Evolutionary conservation across 768 basidiomycete genomes (phyloP), one percentile per base, ranked within the genome.

Genomic region (Trametes maxima): DNA sequence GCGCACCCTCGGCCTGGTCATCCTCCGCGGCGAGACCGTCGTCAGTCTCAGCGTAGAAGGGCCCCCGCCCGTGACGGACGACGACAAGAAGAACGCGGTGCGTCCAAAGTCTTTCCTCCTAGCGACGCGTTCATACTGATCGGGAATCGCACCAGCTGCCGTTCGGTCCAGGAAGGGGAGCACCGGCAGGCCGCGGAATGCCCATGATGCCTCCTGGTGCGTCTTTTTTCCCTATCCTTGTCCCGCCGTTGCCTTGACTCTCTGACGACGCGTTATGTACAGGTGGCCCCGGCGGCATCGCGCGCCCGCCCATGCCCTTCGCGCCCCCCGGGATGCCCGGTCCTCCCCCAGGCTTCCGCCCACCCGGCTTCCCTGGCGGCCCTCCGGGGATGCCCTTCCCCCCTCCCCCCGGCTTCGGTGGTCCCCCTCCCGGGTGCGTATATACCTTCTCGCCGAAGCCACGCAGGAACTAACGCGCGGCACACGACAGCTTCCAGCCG

Each of bases 121-220:
- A 7, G 2, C 35, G 40, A 37, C 28, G 50, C 54, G 56, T 54
- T 53, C 25, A 35, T 63, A 72, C 47, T 73, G 53, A 57, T 58
- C 24, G 67, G 46, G 47, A 3, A n/a, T 63, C 58, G 46, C 24
- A 37, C 42, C 67, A 95, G 92, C 82, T 94, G 64, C 86, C 91
- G 66, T 81, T 83, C 63, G 96, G 96, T 54, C 94, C 96, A 72
- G 96, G 96, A 64, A 87, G 93, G 63, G 96, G 95, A 67, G 89
- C 94, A 81, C 94, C 95, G 73, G 96, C 95, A 43, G 95, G 96
- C 67, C 88, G 96, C 68, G 96, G 96, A 59, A 96, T 98, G 86
- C 93, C 94, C 57, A 94, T 93, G 90, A 86, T 92, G 85, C 91
- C 90, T 57, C 88, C 90, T 1, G 84, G 90, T 91, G 73, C 58